phyloP scores from a whole-genome alignment of 208 protist genomes.

The Acanthamoeba sp. region DNA sequence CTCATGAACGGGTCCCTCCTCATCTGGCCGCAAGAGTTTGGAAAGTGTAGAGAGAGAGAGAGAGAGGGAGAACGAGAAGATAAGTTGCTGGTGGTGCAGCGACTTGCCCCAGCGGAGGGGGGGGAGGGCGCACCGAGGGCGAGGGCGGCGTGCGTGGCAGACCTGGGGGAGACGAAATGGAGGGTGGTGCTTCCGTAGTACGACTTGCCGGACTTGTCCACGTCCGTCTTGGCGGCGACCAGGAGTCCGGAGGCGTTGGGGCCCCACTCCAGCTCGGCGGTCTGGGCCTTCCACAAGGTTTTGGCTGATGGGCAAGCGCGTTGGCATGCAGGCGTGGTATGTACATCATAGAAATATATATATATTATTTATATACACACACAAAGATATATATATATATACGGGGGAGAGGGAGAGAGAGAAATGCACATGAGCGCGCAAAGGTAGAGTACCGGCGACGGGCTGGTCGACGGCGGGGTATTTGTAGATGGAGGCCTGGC shows the following conservation, averaged over 20 bases:
- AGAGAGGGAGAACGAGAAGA: no score
- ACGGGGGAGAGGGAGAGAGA: no score
- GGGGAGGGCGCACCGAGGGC: neutral
- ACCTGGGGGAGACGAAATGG: slow-evolving; percentile 73
- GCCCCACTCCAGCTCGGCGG: slow-evolving; percentile 80
- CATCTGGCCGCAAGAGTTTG: no score
- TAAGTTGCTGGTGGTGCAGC: no score
- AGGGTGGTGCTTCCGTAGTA: slow-evolving; percentile 85
- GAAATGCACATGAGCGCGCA: no score
- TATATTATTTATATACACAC: no score
- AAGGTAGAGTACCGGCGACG: slow-evolving; percentile 42
- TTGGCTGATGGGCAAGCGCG: slow-evolving; percentile 15
- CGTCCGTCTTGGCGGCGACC: slow-evolving; percentile 75
- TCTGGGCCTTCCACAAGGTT: slow-evolving; percentile 78
- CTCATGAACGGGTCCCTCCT: slow-evolving; percentile 82
- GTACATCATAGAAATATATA: no score
- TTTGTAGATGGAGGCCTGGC: slow-evolving; percentile 56
- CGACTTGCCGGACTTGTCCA: slow-evolving; percentile 80
- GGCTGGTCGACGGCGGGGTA: slow-evolving; percentile 76
- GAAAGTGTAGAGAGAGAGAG: no score
- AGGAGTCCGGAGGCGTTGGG: slow-evolving; percentile 69
- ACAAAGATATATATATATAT: no score
- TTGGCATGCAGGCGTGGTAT: no score
- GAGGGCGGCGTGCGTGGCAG: neutral
- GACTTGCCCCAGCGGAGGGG: neutral